Conservation (phyloP, 2,329 filamentous ascomycete genomes). For the Hymenoscyphus repandus region DNA sequence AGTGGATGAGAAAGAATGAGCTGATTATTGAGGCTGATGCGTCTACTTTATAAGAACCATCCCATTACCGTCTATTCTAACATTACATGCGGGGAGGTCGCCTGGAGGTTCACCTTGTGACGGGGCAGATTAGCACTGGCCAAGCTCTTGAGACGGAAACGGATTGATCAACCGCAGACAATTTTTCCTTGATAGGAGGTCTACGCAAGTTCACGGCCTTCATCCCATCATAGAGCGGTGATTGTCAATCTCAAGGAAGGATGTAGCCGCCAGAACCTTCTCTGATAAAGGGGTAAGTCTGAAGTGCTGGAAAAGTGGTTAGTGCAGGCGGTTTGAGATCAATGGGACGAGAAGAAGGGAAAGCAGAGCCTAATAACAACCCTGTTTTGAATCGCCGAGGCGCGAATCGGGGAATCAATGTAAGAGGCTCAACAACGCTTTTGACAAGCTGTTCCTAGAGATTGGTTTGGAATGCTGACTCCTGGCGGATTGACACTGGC, state of each 20-base stretch:
- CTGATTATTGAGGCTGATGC: background rate
- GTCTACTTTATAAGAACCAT: background rate
- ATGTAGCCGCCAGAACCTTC: slow-evolving; percentile 7
- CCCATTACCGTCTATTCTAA: background rate
- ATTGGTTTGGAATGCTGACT: background rate
- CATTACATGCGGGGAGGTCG: background rate
- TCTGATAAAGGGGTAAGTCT: slow-evolving; percentile 6
- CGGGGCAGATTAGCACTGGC: background rate
- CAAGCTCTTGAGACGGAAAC: background rate
- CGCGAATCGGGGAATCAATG: background rate
- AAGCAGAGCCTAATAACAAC: background rate
- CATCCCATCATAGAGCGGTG: background rate
- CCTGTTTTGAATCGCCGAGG: background rate
- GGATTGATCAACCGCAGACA: background rate
- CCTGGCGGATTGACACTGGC: background rate
- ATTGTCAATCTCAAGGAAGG: background rate
- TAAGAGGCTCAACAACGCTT: no score
- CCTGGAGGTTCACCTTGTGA: background rate
- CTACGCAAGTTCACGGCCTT: slow-evolving; percentile 2
- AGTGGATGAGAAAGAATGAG: slow-evolving; percentile 4
- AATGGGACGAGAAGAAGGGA: background rate
- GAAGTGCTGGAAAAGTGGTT: slow-evolving; percentile 7
- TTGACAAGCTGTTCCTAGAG: no score
- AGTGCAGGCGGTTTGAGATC: slow-evolving; percentile 8
- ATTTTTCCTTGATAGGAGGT: background rate